Evolutionary conservation across 2,329 filamentous ascomycete species (phyloP), one percentile per base, ranked within the genome.

Genomic region (Metarhizium humberi): DNA sequence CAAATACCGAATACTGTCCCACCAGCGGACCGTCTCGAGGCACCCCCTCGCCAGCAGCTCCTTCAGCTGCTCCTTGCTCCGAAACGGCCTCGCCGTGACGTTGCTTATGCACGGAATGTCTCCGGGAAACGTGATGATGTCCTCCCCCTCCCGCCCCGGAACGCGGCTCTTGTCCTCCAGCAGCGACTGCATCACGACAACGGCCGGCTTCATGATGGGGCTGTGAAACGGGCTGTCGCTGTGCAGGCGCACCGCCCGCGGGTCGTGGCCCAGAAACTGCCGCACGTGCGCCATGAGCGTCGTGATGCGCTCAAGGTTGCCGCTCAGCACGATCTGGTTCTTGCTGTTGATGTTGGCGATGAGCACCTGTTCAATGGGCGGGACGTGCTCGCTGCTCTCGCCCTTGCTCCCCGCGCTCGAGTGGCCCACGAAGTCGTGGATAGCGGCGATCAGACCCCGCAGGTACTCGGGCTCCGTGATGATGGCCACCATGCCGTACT

Each of bases 291-390:
- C 85, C 53, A 96, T 75, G 18, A 96, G 82, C 55, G 85, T 86
- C 64, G 84, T 85, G 69, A 96, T 96, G 62, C 85, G 80, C 63
- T 86, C 85, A 53, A 96, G 86, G 70, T 85, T 92, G 40, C 92
- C 92, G 66, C 88, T 94, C 53, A 97, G 77, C 52, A 96, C 92
- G 64, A 97, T 95, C 73, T 97, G 92, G 68, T 96, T 96, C 74
- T 91, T 94, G 69, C 86, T 90, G 74, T 97, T 97, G 73, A 95
- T 85, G 71, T 97, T 96, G 57, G 91, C 92, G 62, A 97, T 91
- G 61, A 87, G 77, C 52, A 96, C 92, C 70, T 95, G 88, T 66
- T 94, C 82, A 54, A 95, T 90, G 3, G 90, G 83, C 18, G 88
- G 87, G 34, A 85, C 72, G 61, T 88, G 80, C 60, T 84, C 77